Evolutionary conservation across 257 asterid genomes (phyloP).

Genomic region (Solanum pennellii): DNA sequence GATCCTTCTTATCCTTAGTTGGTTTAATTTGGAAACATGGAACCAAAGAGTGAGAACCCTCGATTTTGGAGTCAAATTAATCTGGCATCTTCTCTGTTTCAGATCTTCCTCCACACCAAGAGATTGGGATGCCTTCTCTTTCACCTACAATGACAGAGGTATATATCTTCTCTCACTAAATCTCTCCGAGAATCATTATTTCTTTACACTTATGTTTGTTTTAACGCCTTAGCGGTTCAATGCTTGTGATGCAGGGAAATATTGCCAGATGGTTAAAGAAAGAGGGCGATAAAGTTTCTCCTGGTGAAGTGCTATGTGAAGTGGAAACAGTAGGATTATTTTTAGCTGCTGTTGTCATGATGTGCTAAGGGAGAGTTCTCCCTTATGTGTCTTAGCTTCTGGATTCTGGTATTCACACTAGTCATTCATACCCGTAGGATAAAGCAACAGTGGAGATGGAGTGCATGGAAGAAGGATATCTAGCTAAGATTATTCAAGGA

Average conservation of each 20-base stretch:
- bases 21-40: not conserved
- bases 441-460: slow-evolving; percentile 99
- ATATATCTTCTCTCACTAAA: not conserved
- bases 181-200: not conserved
- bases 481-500: slow-evolving; percentile 78
- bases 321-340: slow-evolving; percentile 81
- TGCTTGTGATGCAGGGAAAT: slow-evolving; percentile 58
- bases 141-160: slow-evolving; percentile 99
- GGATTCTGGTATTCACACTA: not conserved
- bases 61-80: not conserved
- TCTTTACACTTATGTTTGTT: not conserved
- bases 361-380: slow-evolving; percentile 5
- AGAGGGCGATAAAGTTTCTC: slow-evolving; percentile 89
- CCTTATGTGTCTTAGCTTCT: not conserved
- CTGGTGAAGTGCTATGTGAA: slow-evolving; percentile 99
- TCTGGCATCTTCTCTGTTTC: slow-evolving; percentile 12
- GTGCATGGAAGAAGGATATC: slow-evolving; percentile 99
- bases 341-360: not conserved
- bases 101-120: slow-evolving; percentile 97
- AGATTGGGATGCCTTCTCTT: slow-evolving; percentile 98
- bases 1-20: not conserved
- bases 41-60: slow-evolving; percentile 2
- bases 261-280: slow-evolving; percentile 98
- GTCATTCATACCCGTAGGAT: slow-evolving; percentile 35
- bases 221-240: not conserved